Evolutionary conservation across 73 alveolate species (phyloP).

Genomic region (Durusdinium trenchii): DNA sequence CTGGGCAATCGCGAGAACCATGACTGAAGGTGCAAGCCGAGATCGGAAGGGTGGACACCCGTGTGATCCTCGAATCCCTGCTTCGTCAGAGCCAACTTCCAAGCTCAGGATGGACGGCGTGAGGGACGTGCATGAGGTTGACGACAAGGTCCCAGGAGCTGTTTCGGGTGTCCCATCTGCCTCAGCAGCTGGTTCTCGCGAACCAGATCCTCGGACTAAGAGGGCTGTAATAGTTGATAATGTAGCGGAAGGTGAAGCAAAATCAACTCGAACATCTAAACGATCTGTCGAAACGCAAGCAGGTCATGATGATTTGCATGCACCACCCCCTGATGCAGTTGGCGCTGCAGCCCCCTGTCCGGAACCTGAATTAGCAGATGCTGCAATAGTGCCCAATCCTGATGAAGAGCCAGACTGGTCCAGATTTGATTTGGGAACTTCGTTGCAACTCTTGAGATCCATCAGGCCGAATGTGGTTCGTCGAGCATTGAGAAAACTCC

Average conservation of each 20-base stretch:
- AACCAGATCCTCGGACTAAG: neutral
- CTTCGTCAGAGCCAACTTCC: neutral
- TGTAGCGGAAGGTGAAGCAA: neutral
- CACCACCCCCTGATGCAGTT: neutral
- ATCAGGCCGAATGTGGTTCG: neutral
- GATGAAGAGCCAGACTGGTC: neutral
- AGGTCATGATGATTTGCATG: neutral
- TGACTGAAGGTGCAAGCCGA: neutral
- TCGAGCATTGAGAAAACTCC: constrained; percentile 6
- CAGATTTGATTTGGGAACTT: neutral
- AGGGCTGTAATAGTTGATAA: neutral
- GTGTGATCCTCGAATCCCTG: neutral
- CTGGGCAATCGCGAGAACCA: neutral
- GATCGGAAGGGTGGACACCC: neutral
- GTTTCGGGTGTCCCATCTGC: neutral
- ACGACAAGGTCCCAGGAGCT: neutral
- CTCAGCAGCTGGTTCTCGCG: neutral
- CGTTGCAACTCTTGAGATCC: neutral
- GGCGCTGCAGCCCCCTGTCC: no score
- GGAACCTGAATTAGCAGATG: neutral
- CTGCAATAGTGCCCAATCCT: neutral
- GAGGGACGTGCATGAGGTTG: neutral
- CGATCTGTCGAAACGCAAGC: neutral
- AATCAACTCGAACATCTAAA: neutral
- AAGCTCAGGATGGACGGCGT: no score